Conservation (phyloP, 768 basidiomycete genomes). For the Hericium alpestre region DNA sequence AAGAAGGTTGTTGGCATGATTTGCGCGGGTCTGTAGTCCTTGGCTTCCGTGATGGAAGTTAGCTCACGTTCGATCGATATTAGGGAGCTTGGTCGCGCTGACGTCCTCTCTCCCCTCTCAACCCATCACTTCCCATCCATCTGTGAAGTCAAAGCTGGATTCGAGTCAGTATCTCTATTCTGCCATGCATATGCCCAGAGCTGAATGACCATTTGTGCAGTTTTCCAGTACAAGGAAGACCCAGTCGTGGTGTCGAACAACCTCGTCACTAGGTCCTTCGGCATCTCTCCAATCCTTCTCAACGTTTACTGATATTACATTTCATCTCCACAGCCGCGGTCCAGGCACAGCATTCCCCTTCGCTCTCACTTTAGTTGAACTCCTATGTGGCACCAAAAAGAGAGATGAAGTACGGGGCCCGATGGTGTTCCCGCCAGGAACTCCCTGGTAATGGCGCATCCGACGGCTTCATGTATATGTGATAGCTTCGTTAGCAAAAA, state of each 20-base stretch:
- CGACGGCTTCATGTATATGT: too few relatives aligned
- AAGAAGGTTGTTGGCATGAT: constrained; percentile 72
- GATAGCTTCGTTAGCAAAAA: too few relatives aligned
- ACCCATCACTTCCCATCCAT: constrained; percentile 70
- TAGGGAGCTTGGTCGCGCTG: constrained; percentile 39
- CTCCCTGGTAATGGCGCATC: constrained; percentile 9
- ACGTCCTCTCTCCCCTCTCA: constrained; percentile 50
- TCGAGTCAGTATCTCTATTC: constrained; percentile 26
- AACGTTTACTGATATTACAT: neutral
- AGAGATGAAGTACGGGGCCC: constrained; percentile 50
- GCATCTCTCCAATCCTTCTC: neutral
- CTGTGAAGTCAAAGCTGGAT: constrained; percentile 50
- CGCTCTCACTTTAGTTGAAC: constrained; percentile 64
- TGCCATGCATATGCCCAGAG: neutral
- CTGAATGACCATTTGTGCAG: constrained; percentile 24
- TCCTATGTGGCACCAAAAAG: constrained; percentile 54
- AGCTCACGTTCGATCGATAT: neutral
- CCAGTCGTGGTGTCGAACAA: constrained; percentile 63
- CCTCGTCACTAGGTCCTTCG: constrained; percentile 60
- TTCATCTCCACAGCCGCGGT: constrained; percentile 43
- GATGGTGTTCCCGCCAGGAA: constrained; percentile 60
- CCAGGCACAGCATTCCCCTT: constrained; percentile 75
- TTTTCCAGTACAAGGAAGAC: constrained; percentile 65
- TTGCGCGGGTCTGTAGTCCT: constrained; percentile 51
- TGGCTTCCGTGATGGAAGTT: neutral